Conservation (phyloP, 2,329 filamentous ascomycete genomes). For the Helotiales sp. region DNA sequence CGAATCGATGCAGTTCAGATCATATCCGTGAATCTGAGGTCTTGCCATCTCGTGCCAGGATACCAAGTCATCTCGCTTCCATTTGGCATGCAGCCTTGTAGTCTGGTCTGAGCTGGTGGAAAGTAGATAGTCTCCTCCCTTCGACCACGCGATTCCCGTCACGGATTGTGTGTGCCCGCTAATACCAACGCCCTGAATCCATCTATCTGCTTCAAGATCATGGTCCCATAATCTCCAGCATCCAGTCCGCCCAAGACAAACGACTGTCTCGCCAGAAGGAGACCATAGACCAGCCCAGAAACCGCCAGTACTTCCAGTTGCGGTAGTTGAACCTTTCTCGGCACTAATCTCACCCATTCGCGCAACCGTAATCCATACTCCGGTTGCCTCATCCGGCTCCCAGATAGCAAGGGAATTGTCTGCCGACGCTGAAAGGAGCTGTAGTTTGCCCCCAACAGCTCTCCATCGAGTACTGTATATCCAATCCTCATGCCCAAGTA, state of each 20-base stretch:
- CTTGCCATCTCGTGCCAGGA: conserved; percentile 97
- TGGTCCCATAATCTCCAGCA: conserved; percentile 90
- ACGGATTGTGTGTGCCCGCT: conserved; percentile 85
- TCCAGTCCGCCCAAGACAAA: conserved; percentile 86
- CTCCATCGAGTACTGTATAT: conserved; percentile 76
- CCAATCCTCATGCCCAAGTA: conserved; percentile 98
- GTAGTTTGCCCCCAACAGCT: conserved; percentile 53
- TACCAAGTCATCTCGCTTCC: conserved; percentile 58
- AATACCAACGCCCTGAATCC: conserved; percentile 77
- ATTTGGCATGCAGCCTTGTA: conserved; percentile 82
- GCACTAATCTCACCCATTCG: conserved; percentile 91
- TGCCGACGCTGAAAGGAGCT: conserved; percentile 86
- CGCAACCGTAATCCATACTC: conserved; percentile 87
- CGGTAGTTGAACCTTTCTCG: conserved; percentile 94
- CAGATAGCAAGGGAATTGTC: conserved; percentile 95
- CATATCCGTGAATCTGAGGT: conserved; percentile 97
- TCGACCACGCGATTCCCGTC: conserved; percentile 83
- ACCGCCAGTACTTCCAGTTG: conserved; percentile 92
- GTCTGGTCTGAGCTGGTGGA: conserved; percentile 94
- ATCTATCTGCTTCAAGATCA: conserved; percentile 64
- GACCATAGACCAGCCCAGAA: conserved; percentile 98
- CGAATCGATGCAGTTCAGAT: conserved; percentile 90
- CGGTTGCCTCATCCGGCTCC: conserved; percentile 82
- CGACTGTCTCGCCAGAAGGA: conserved; percentile 73
- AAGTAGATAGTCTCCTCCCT: conserved; percentile 80